phyloP scores from a whole-genome alignment of 1,284 basidiomycete species.

The Sparassis latifolia region DNA sequence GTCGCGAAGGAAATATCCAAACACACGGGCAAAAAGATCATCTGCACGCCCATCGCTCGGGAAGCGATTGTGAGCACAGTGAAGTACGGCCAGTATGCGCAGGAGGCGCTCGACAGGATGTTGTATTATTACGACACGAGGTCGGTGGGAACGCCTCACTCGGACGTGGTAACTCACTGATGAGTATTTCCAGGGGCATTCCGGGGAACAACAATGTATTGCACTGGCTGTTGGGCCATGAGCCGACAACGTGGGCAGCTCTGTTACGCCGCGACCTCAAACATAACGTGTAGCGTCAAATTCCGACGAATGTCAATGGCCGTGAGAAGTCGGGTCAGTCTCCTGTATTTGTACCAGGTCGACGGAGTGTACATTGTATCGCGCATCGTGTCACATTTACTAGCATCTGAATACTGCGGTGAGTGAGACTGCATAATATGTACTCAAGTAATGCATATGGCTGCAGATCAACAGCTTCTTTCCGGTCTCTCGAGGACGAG shows the following conservation, averaged over 20 bases:
- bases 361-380: too few species aligned
- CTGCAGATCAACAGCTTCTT: too few species aligned
- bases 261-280: conserved; percentile 11
- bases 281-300: too few species aligned
- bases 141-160: conserved; percentile 7
- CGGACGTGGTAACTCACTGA: neutral
- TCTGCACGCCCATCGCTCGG: conserved; percentile 10
- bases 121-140: conserved; percentile 27
- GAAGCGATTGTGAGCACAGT: conserved; percentile 10
- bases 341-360: too few species aligned
- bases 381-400: too few species aligned
- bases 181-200: conserved; percentile 21
- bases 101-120: conserved; percentile 4
- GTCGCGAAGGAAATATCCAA: conserved; percentile 19
- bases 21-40: conserved; percentile 12
- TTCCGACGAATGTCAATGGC: too few species aligned
- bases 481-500: too few species aligned
- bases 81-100: conserved; percentile 17
- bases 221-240: conserved; percentile 26
- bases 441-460: too few species aligned
- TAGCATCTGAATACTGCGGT: too few species aligned
- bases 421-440: too few species aligned
- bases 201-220: conserved; percentile 26
- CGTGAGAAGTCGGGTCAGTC: too few species aligned
- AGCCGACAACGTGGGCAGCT: conserved; percentile 21